Percentiles rank a stretch among this genome's conserved stretches.
Evolutionary conservation across 2,329 filamentous ascomycete species (phyloP).

Genomic region (Aspergillus novoparasiticus): DNA sequence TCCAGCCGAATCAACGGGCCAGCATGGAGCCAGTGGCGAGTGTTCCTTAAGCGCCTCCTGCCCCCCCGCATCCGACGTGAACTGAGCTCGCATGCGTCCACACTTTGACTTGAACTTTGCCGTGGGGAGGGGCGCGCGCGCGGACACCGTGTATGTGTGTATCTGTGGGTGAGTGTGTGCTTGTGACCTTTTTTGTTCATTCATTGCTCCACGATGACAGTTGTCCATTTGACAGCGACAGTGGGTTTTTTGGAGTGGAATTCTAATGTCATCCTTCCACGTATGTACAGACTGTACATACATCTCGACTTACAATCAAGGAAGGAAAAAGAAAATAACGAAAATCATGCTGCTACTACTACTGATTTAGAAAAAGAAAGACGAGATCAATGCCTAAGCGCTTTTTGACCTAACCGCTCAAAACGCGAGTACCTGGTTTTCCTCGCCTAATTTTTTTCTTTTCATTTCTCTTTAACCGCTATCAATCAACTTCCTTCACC

Average conservation of each 20-base stretch:
- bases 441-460: background rate
- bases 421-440: background rate
- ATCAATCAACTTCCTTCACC: background rate
- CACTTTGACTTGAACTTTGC: background rate
- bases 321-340: background rate
- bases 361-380: background rate
- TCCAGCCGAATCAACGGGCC: background rate
- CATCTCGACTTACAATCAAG: background rate
- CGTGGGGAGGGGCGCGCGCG: background rate
- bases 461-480: background rate
- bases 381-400: background rate
- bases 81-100: background rate
- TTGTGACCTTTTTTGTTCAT: slow-evolving; percentile 1
- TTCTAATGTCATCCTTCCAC: background rate
- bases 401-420: slow-evolving; percentile 1
- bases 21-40: slow-evolving; percentile 2
- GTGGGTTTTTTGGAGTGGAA: background rate
- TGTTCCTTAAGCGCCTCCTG: background rate
- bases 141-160: background rate
- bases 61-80: background rate
- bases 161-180: background rate
- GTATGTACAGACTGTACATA: background rate
- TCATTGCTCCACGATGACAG: background rate
- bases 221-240: slow-evolving; percentile 1
- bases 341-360: too few relatives aligned